These are phyloP conservation scores for Eremothecium coryli DNA, from an alignment of 1,139 yeast species.

Conservation along the genomic window DNA sequence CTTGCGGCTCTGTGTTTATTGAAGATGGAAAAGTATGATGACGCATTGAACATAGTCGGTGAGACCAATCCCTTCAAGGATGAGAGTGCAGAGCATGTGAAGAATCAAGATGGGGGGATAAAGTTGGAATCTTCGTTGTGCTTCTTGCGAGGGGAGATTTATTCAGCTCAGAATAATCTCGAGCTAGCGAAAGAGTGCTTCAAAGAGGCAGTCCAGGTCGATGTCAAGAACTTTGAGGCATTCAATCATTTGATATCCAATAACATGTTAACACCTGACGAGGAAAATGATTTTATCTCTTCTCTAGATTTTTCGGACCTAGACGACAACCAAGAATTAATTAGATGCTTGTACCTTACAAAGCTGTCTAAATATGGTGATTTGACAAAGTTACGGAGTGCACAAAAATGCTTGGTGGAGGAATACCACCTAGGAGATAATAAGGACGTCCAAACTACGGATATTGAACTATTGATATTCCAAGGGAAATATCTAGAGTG, in stretches of 20 bases:
- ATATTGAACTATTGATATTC: constrained; percentile 63
- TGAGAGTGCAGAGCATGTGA: constrained; percentile 14
- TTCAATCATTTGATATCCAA: constrained; percentile 69
- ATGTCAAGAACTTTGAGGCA: constrained; percentile 90
- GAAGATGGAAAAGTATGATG: constrained; percentile 75
- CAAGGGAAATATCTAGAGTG: constrained; percentile 80
- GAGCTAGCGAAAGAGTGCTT: constrained; percentile 83
- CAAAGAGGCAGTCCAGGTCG: constrained; percentile 78
- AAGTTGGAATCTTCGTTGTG: constrained; percentile 83
- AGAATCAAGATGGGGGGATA: constrained; percentile 58
- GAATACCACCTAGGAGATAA: constrained; percentile 65
- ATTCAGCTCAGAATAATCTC: constrained; percentile 74
- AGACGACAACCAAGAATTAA: constrained; percentile 74
- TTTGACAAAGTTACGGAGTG: constrained; percentile 50
- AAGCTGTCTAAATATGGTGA: constrained; percentile 67
- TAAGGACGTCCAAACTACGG: constrained; percentile 57
- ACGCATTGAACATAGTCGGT: constrained; percentile 79
- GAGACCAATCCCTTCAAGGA: constrained; percentile 64
- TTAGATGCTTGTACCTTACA: constrained; percentile 66
- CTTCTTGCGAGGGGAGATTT: constrained; percentile 74
- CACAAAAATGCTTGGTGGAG: constrained; percentile 55
- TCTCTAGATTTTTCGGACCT: constrained; percentile 62
- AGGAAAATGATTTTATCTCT: constrained; percentile 75
- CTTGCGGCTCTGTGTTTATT: constrained; percentile 69
- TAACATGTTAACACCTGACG: constrained; percentile 71